Evolutionary conservation across 257 asterid species (phyloP), one percentile per base, ranked within the genome.

Genomic region (Nicotiana otophora): DNA sequence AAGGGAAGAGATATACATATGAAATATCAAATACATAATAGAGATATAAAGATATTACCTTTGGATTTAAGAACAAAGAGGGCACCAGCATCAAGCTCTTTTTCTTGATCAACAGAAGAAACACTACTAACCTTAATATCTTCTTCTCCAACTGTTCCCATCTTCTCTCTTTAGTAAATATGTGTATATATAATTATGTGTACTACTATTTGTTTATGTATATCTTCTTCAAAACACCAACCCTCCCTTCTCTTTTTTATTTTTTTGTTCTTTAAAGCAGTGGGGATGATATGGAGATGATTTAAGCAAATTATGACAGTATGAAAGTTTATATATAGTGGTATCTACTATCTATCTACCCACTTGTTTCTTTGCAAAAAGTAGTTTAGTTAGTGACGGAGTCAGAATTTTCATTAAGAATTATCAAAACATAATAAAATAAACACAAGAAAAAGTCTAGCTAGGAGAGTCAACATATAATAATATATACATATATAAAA

Each of bases 11-110:
- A n/a, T 23, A n/a, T 68, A 66, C 17, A 33, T 66, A 67, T 20
- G 58, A 39, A 39, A 20, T 42, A 28, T 10, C 19, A 68, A 17
- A 39, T 39, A 69, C 23, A 36, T 5, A 70, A 70, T 7, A 36
- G 17, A n/a, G 62, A 10, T 42, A 58, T 20, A 72, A 70, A 48
- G 8, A 30, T 16, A 7, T 33, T 0, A 90, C 98, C 98, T 93
- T 91, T 90, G 78, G 98, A 93, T 86, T 95, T 91, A 16, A 95
- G 98, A 61, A 93, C 98, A 82, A 95, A 95, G 36, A 90, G 98
- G 76, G 97, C 97, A 33, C 98, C 98, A 82, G 98, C 98, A 60
- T 95, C 98, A 1, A 90, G 94, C 55, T 90, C 86, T 46, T 74
- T 74, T 26, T 48, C 80, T 23, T 72, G 61, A 72, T 20, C 34